Base-by-base conservation (phyloP, 2,329 filamentous ascomycete species). In the Exutisphaerella laricina region DNA sequence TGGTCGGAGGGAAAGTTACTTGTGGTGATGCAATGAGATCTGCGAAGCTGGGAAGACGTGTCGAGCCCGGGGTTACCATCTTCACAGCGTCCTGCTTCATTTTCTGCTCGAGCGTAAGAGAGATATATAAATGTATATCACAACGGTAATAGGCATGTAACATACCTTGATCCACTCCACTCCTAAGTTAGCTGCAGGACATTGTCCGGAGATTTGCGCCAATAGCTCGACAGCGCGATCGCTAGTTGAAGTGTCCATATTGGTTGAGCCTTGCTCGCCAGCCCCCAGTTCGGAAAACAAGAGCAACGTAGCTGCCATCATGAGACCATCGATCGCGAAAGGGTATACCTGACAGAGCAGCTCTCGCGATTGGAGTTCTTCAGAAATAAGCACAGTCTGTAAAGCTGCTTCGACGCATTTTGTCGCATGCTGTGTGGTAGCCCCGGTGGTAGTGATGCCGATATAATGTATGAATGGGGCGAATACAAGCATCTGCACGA, bases 1-100 rank as follows among this genome's bases (percentile, higher is more conserved):
- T 18, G 16, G 14, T 33, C 14, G 30, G 12, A 33, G 5, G 16
- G 30, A 18, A 33, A 18, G 30, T n/a, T n/a, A n/a, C n/a, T n/a
- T n/a, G n/a, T n/a, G n/a, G n/a, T n/a, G n/a, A n/a, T n/a, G n/a
- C n/a, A n/a, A n/a, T n/a, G n/a, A 33, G 30, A 8, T 18, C 30
- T 8, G 30, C 17, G 9, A 33, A 14, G 13, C 9, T 7, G 3
- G 30, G 30, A 9, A 33, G 30, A 17, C 9, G 9, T 9, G 4
- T 33, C 30, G 17, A 18, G 14, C 13, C 20, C 4, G 14, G 17
- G 4, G 14, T 9, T 4, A 18, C 30, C 30, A 33, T 33, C 30
- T 33, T 33, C 30, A 33, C 6, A 9, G 30, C 14, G 30, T 33
- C 30, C 10, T 18, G 30, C 30, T 33, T 33, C 30, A 33, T 33